A percentile compares a stretch with the other conserved stretches of the same genome.
Conservation (phyloP, 2,329 filamentous ascomycete species). For the Setomelanomma holmii region DNA sequence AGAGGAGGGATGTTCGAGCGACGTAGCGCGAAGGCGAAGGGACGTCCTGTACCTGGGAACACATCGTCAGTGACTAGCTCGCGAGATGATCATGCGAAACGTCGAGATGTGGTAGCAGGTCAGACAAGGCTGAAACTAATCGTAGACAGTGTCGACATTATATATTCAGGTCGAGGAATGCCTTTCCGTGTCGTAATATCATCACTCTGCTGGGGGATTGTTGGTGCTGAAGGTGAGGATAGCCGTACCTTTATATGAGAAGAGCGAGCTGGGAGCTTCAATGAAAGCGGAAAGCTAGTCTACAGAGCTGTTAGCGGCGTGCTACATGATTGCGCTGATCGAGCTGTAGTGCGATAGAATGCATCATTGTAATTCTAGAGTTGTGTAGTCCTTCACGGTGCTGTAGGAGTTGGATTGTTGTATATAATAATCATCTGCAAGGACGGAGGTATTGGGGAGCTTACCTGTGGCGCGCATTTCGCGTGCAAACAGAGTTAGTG, state of each 20-base stretch:
- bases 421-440: conserved; percentile 53
- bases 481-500: conserved; percentile 20
- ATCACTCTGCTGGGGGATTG: conserved; percentile 58
- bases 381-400: conserved; percentile 59
- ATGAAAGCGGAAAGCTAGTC: conserved; percentile 2
- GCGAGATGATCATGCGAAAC: conserved; percentile 15
- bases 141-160: conserved; percentile 68
- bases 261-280: neutral
- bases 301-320: conserved; percentile 26
- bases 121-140: conserved; percentile 77
- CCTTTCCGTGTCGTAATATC: conserved; percentile 70
- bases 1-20: conserved; percentile 25
- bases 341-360: conserved; percentile 17
- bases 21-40: conserved; percentile 19
- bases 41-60: conserved; percentile 40
- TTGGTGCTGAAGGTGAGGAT: conserved; percentile 5
- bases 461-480: conserved; percentile 20
- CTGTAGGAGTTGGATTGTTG: conserved; percentile 68
- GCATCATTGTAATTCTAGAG: conserved; percentile 66
- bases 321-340: neutral
- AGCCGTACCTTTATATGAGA: conserved; percentile 4
- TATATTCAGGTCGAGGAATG: conserved; percentile 73
- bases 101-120: conserved; percentile 41
- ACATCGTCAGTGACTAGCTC: conserved; percentile 34
- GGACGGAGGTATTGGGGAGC: conserved; percentile 12